Evolutionary conservation across 805 yeast species (phyloP).

Genomic region (Lipomyces chichibuensis): DNA sequence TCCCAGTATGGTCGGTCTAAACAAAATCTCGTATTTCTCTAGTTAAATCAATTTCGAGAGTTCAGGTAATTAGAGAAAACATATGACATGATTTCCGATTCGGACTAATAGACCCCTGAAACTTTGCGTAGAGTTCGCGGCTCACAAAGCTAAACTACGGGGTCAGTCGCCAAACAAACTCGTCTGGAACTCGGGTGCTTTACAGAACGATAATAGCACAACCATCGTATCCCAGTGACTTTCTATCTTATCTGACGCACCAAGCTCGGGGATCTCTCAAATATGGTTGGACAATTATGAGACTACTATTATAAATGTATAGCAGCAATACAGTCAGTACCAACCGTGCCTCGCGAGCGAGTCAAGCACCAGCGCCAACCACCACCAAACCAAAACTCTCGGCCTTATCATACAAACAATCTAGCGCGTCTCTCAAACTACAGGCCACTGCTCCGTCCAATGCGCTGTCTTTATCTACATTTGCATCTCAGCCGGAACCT

Average conservation of each 20-base stretch:
- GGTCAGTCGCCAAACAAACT: neutral
- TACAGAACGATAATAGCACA: neutral
- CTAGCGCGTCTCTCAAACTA: neutral
- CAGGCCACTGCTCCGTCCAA: neutral
- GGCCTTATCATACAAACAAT: neutral
- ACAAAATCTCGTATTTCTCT: no score
- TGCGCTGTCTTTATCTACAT: neutral
- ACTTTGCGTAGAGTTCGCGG: no score
- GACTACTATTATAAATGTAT: neutral
- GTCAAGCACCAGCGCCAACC: neutral
- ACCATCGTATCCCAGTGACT: neutral
- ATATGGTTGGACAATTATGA: neutral
- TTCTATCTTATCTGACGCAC: neutral
- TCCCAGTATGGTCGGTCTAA: no score
- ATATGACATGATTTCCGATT: no score
- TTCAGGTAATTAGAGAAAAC: no score
- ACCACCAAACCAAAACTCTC: neutral
- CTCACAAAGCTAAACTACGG: no score
- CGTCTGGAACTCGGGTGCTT: neutral
- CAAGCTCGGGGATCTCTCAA: neutral
- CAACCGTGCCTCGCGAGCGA: neutral
- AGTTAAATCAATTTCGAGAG: no score
- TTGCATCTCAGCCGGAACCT: neutral
- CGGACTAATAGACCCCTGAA: no score
- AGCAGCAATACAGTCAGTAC: neutral